Base-by-base conservation (phyloP, 2,329 filamentous ascomycete genomes). In the Phialemoniopsis sp. region DNA sequence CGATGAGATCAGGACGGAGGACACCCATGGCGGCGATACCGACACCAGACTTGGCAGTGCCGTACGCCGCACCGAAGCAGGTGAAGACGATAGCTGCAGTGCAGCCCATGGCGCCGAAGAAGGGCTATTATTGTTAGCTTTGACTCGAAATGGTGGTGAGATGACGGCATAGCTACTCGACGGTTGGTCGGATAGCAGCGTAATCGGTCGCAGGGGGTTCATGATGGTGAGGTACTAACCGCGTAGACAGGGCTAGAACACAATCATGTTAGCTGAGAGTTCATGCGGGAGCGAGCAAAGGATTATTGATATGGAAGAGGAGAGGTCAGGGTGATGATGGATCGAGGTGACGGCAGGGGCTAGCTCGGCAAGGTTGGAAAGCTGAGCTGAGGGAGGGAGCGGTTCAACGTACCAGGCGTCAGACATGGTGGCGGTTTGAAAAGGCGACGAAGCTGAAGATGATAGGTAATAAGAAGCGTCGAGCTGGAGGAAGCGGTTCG, bases 21-120 rank as follows among this genome's bases (percentile, higher is more conserved):
- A 97, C 91, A 86, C 90, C 91, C 87, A 97, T 96, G 56, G 90
- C 88, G 54, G 89, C 89, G 63, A 98, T 95, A 80, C 93, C 93
- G 56, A 97, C 93, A 75, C 93, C 93, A 61, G 93, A 94, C 82
- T 98, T 98, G 64, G 93, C 93, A 55, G 93, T 98, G 70, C 93
- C 93, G 73, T 97, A 98, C 55, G 93, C 89, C 61, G 93, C 93
- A 66, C 93, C 72, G 35, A 76, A 56, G 53, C 70, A 73, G 49
- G 70, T 70, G 60, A 76, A 69, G 54, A 73, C 62, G 43, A 76
- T 74, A 55, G 72, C 63, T 31, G 58, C 58, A 21, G 89, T 93
- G 80, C 90, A 96, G 67, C 90, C 90, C 86, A 96, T 93, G 66
- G 89, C 89, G 73, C 90, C 89, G 62, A 96, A 96, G 76, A 96